Percentiles rank a stretch among this genome's conserved stretches.
Evolutionary conservation across 1,284 basidiomycete species (phyloP).

Genomic region (Apiotrichum montevideense): DNA sequence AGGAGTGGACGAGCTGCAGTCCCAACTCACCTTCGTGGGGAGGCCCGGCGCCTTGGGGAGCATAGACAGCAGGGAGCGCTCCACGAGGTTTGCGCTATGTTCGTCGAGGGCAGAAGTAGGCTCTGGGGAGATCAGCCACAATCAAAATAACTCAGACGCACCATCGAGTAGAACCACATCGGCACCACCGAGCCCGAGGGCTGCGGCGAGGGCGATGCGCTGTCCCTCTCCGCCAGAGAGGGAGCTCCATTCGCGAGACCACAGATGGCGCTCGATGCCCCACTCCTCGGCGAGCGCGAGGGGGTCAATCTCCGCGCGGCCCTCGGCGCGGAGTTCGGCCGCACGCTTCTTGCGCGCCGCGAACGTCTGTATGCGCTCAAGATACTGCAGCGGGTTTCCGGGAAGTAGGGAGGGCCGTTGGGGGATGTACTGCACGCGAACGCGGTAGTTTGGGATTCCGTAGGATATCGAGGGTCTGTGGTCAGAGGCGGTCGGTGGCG

Average conservation of each 20-base stretch:
- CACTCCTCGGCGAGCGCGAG: conserved; percentile 59
- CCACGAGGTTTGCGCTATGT: conserved; percentile 60
- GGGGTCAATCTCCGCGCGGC: conserved; percentile 44
- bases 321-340: conserved; percentile 12
- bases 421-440: conserved; percentile 71
- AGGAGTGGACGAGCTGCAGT: not conserved
- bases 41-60: conserved; percentile 36
- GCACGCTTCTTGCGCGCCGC: conserved; percentile 49
- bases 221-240: conserved; percentile 79
- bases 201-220: conserved; percentile 67
- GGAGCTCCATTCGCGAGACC: conserved; percentile 69
- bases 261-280: conserved; percentile 62
- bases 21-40: not conserved
- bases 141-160: conserved; percentile 45
- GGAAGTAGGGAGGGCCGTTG: conserved; percentile 77
- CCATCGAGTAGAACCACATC: conserved; percentile 79
- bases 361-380: conserved; percentile 57
- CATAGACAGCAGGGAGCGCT: conserved; percentile 56
- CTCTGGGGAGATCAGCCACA: conserved; percentile 51
- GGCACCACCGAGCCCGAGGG: conserved; percentile 63
- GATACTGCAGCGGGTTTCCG: conserved; percentile 67
- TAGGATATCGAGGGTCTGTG: conserved; percentile 3
- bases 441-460: conserved; percentile 71
- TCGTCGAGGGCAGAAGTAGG: conserved; percentile 79
- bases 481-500: not conserved